Base-by-base conservation (phyloP, 2,329 filamentous ascomycete genomes). In the Paraphaeosphaeria sporulosa region DNA sequence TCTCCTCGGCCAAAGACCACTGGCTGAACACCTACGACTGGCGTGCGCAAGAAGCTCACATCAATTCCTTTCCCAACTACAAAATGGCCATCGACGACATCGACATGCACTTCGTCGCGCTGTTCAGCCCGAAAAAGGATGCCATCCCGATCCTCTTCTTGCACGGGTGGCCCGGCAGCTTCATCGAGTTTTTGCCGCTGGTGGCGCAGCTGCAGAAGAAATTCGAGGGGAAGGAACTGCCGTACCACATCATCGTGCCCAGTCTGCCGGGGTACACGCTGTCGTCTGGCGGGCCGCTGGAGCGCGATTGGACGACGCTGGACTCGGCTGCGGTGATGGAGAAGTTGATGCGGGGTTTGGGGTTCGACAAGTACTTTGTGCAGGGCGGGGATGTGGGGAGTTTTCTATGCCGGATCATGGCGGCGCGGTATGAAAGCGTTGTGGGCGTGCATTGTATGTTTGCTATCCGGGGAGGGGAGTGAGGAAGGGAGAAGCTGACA, bases 321-420 rank as follows among this genome's bases (percentile, higher is more conserved):
- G 79, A 82, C 49, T 77, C 73, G 30, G 78, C 83, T 0, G 69
- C 75, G 1, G 70, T 85, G n/a, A 74, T 87, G 54, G 76, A 88
- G 70, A 75, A 80, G 32, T 65, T 89, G 17, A 87, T 89, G 84
- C 58, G 81, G 3, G 78, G 79, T 0, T 78, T 89, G 0, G 86
- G 86, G 0, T 87, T 88, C 59, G 60, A 69, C 1, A 83, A 82
- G 2, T 89, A 88, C 60, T 70, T 87, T 13, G 80, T 79, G 0
- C 86, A 88, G 66, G 87, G 87, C 5, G 87, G 86, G 10, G 87
- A 89, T 66, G 72, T 89, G 1, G 84, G 85, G 0, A 81, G 79
- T 57, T 76, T 79, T 32, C 60, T 85, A 4, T 73, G 79, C 0
- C 70, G 81, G 13, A 60, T 80, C 0, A 63, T 87, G 55, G 78